Conservation (phyloP, 108 stramenopile genomes). For the Seminavis robusta region DNA sequence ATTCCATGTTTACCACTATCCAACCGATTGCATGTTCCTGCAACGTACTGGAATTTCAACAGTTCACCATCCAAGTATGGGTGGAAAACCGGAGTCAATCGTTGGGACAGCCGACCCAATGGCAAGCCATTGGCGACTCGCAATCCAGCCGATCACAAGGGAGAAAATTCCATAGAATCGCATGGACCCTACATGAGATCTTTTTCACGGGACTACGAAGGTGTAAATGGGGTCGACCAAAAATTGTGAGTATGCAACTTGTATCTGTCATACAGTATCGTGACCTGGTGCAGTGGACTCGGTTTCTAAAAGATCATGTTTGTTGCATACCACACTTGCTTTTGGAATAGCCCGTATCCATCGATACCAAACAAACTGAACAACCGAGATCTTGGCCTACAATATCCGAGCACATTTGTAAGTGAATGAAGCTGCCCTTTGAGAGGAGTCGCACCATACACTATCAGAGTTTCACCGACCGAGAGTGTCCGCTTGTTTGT, state of each 20-base stretch:
- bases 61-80: slow-evolving; percentile 48
- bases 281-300: too few relatives aligned
- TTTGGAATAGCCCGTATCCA: too few relatives aligned
- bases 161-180: slow-evolving; percentile 18
- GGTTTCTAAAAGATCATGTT: too few relatives aligned
- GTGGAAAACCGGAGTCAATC: slow-evolving; percentile 42
- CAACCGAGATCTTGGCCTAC: neutral
- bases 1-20: too few relatives aligned
- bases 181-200: slow-evolving; percentile 53
- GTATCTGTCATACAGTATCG: neutral
- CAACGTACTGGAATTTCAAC: too few relatives aligned
- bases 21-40: too few relatives aligned
- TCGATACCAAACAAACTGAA: too few relatives aligned
- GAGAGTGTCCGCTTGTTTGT: neutral
- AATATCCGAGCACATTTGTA: neutral
- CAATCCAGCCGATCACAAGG: too few relatives aligned
- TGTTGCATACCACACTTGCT: too few relatives aligned
- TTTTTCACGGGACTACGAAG: slow-evolving; percentile 24
- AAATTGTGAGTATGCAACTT: neutral
- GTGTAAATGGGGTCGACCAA: slow-evolving; percentile 39
- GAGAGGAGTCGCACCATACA: too few relatives aligned
- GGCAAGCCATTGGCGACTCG: slow-evolving; percentile 6
- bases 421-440: too few relatives aligned
- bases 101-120: slow-evolving; percentile 29
- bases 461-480: too few relatives aligned